phyloP scores from a whole-genome alignment of 495 filamentous ascomycete genomes.

The Polyplosphaeria fusca region DNA sequence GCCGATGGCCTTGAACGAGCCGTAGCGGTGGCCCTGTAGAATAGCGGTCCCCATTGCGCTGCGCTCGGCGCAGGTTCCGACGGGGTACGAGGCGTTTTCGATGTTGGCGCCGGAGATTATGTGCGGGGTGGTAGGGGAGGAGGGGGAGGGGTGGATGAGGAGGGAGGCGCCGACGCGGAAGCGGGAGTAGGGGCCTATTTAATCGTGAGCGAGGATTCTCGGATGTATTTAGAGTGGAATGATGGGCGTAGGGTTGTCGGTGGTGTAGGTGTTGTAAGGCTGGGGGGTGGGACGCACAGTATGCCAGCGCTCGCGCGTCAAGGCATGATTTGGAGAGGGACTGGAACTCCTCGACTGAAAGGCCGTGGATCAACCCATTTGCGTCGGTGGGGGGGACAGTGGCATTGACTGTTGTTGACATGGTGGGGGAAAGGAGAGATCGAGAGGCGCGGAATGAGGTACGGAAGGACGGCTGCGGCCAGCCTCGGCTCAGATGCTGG shows the following conservation, averaged over 20 bases:
- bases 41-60: conserved; percentile 81
- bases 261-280: background rate
- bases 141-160: conserved; percentile 57
- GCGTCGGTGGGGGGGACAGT: background rate
- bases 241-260: no score
- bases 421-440: conserved; percentile 21
- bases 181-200: conserved; percentile 76
- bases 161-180: conserved; percentile 88
- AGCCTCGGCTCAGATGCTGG: conserved; percentile 14
- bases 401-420: conserved; percentile 7
- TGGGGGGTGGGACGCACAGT: conserved; percentile 53
- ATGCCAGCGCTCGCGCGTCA: conserved; percentile 69
- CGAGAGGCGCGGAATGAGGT: background rate
- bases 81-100: conserved; percentile 90
- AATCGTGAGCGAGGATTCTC: background rate
- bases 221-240: background rate
- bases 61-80: conserved; percentile 91
- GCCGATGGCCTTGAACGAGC: conserved; percentile 80
- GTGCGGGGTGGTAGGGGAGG: conserved; percentile 5
- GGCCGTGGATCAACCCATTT: conserved; percentile 42
- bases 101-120: conserved; percentile 74
- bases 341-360: conserved; percentile 59
- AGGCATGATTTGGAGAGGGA: conserved; percentile 57
- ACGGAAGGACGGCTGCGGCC: conserved; percentile 2
- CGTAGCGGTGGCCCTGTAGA: conserved; percentile 44